These are phyloP conservation scores for Nicotiana rustica DNA, from an alignment of 305 asterid species.

Conservation along the genomic window DNA sequence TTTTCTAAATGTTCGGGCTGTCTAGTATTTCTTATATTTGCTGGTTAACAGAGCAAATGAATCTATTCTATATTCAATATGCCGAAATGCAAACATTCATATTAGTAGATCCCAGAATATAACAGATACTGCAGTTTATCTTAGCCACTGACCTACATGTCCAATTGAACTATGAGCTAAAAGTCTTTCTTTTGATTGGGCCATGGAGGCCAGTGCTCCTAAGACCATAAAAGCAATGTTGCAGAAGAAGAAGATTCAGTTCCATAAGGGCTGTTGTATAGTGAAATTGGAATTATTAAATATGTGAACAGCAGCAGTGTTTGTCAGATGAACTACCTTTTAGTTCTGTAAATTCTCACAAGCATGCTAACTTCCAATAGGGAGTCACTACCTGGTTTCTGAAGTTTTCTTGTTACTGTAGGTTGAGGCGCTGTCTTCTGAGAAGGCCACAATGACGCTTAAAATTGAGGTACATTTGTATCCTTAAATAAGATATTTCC, in stretches of 20 bases:
- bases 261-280: not conserved
- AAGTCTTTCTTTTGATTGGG: no score
- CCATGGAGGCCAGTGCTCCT: no score
- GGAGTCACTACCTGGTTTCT: constrained; percentile 32
- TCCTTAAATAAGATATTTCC: constrained; percentile 33
- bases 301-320: no score
- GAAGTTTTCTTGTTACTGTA: constrained; percentile 43
- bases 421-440: constrained; percentile 92
- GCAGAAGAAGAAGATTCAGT: no score
- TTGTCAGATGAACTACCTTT: no score
- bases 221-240: no score
- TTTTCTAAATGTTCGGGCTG: not conserved
- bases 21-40: constrained; percentile 6
- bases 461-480: constrained; percentile 72
- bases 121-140: not conserved
- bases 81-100: not conserved
- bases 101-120: not conserved
- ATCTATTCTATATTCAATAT: not conserved
- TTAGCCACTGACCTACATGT: no score
- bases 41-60: not conserved
- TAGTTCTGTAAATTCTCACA: not conserved
- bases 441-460: constrained; percentile 79
- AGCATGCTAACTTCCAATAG: constrained; percentile 8
- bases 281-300: not conserved
- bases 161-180: no score